phyloP scores from a whole-genome alignment of 441 rosid species.

The Capsella rubella region DNA sequence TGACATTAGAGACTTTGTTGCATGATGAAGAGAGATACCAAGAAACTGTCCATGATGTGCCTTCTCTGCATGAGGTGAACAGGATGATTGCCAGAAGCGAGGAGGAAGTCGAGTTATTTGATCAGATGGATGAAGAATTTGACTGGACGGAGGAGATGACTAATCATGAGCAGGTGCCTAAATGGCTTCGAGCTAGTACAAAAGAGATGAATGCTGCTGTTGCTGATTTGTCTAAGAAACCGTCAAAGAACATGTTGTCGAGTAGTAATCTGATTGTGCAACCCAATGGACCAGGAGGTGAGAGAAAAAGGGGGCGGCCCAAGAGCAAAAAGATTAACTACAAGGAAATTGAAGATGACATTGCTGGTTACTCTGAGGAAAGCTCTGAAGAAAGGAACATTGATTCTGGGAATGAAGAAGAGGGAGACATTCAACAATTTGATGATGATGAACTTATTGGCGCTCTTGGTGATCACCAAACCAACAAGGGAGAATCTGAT shows the following conservation, averaged over 20 bases:
- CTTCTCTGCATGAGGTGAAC: conserved; percentile 94
- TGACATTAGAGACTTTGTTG: conserved; percentile 96
- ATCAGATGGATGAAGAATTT: conserved; percentile 99
- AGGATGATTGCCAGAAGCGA: conserved; percentile 98
- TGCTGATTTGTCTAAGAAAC: conserved; percentile 90
- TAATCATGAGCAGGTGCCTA: conserved; percentile 85
- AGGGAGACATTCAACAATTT: conserved; percentile 81
- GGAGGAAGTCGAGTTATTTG: conserved; percentile 94
- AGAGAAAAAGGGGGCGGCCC: conserved; percentile 93
- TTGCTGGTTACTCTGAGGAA: conserved; percentile 89
- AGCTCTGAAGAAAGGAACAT: conserved; percentile 91
- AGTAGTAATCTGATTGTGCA: conserved; percentile 58
- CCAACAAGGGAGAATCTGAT: conserved; percentile 78
- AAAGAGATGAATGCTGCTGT: conserved; percentile 80
- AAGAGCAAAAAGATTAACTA: conserved; percentile 94
- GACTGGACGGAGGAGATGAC: conserved; percentile 99
- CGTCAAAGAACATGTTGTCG: conserved; percentile 71
- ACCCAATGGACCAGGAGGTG: conserved; percentile 66
- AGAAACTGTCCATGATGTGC: conserved; percentile 98
- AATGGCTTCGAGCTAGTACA: conserved; percentile 95
- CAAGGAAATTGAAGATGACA: conserved; percentile 96
- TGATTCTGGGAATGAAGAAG: conserved; percentile 87
- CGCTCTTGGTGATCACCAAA: conserved; percentile 64
- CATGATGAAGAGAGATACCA: conserved; percentile 99
- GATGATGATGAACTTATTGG: conserved; percentile 89